Evolutionary conservation across 345 rosid genomes (phyloP).

Genomic region (Cardamine occulta): DNA sequence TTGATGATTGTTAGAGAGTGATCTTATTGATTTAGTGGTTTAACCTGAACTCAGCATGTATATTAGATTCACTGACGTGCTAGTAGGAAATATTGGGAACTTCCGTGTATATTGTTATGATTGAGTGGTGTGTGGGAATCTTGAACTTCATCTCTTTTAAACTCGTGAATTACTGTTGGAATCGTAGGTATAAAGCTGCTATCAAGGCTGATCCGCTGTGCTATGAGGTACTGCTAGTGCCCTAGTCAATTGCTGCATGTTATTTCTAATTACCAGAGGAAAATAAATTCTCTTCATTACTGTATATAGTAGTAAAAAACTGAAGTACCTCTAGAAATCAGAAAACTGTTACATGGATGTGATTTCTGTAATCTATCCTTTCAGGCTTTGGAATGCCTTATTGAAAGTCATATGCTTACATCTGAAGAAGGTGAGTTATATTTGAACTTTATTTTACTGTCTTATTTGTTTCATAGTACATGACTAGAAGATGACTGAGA

Average conservation of each 20-base stretch:
- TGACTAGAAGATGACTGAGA: constrained; percentile 18
- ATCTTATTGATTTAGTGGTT: neutral
- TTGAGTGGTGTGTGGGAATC: constrained; percentile 6
- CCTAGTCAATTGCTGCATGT: constrained; percentile 22
- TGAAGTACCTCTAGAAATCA: neutral
- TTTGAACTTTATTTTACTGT: neutral
- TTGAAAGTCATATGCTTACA: constrained; percentile 94
- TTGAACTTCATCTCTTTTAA: neutral
- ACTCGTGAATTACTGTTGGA: constrained; percentile 16
- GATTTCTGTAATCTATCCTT: constrained; percentile 32
- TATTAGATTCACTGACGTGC: neutral
- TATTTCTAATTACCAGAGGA: constrained; percentile 16
- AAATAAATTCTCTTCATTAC: constrained; percentile 1
- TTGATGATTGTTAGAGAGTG: neutral
- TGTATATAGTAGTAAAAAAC: constrained; percentile 11
- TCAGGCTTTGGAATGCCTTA: constrained; percentile 96
- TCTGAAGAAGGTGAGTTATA: constrained; percentile 76
- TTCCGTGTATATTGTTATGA: constrained; percentile 3
- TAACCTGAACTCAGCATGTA: neutral
- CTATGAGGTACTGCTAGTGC: constrained; percentile 70
- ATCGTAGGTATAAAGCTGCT: constrained; percentile 91
- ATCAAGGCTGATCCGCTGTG: constrained; percentile 96
- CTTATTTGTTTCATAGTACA: constrained; percentile 19
- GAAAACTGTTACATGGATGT: constrained; percentile 1
- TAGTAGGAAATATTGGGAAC: constrained; percentile 15